Evolutionary conservation across 345 rosid species (phyloP).

Genomic region (Ceriops zippeliana): DNA sequence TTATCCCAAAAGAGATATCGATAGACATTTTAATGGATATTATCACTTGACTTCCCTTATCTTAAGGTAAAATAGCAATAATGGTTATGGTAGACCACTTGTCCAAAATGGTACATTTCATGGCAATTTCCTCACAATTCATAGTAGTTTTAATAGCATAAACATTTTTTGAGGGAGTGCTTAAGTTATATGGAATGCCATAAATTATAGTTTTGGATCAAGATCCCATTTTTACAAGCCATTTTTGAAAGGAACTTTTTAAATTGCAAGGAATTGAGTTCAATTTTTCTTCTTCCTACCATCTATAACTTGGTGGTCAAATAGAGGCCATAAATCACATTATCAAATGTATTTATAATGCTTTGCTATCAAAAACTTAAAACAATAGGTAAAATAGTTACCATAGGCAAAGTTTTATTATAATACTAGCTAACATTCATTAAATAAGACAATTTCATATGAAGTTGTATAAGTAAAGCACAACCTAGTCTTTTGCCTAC

Average conservation of each 20-base stretch:
- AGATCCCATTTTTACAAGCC: neutral
- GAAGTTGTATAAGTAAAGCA: too few species aligned
- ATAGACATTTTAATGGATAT: neutral
- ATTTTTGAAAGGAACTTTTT: neutral
- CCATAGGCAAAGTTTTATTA: too few species aligned
- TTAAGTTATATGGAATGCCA: neutral
- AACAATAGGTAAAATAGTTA: neutral
- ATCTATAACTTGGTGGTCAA: neutral
- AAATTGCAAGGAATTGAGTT: neutral
- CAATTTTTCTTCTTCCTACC: neutral
- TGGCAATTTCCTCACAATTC: neutral
- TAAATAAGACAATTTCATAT: too few species aligned
- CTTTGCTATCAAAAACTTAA: too few species aligned
- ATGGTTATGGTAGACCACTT: neutral
- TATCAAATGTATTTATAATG: too few species aligned
- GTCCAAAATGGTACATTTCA: neutral
- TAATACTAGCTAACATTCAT: too few species aligned
- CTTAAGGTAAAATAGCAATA: neutral
- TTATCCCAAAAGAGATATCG: neutral
- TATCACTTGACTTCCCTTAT: neutral
- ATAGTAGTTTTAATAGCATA: neutral
- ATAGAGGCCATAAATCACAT: neutral
- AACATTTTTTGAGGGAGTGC: neutral
- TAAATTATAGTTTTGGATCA: neutral
- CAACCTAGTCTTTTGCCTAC: too few species aligned